Evolutionary conservation across 768 basidiomycete genomes (phyloP), one percentile per base, ranked within the genome.

Genomic region (Xerocomellus chrysenteron): DNA sequence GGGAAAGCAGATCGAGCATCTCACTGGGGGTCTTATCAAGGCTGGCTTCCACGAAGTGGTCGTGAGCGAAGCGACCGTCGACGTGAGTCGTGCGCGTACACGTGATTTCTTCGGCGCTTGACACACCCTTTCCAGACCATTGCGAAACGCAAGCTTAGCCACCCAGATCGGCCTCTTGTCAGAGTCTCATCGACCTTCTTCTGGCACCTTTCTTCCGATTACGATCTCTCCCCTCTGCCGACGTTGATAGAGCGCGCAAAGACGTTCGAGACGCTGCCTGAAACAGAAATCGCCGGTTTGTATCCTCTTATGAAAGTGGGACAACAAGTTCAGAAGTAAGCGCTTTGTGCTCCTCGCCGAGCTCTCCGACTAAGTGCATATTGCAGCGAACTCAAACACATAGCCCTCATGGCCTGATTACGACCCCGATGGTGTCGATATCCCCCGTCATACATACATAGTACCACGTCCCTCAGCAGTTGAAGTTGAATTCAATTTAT

Each of bases 111-210:
- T 32, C 4, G 41, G 12, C 16, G 3, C 24, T 42, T 56, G 30
- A 51, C 21, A 21, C 8, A 52, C 37, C 39, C 49, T 41, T 32
- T 50, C 12, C 50, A 92, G 88, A 78, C 82, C 16, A 84, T 94
- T 48, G 80, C 83, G 52, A 74, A 76, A 50, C 81, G 89, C 41
- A 86, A 80, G 62, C 60, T 62, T 12, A 76, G 81, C 56, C 77
- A 75, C 56, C 86, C 92, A 2, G 79, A 83, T 52, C 85, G 95
- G n/a, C 95, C 95, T 13, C 76, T 89, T 36, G 92, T 95, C 61
- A 87, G 95, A n/a, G 94, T 98, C 60, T 95, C 94, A 3, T 95
- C 92, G 2, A 98, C 94, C 0, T 94, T 95, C 73, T 97, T 97
- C 78, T 96, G 90, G 90, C 93, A 94, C 66, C 80, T 97, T 13